Conservation (phyloP, 1,284 basidiomycete genomes). For the Rhodotorula mucilaginosa region DNA sequence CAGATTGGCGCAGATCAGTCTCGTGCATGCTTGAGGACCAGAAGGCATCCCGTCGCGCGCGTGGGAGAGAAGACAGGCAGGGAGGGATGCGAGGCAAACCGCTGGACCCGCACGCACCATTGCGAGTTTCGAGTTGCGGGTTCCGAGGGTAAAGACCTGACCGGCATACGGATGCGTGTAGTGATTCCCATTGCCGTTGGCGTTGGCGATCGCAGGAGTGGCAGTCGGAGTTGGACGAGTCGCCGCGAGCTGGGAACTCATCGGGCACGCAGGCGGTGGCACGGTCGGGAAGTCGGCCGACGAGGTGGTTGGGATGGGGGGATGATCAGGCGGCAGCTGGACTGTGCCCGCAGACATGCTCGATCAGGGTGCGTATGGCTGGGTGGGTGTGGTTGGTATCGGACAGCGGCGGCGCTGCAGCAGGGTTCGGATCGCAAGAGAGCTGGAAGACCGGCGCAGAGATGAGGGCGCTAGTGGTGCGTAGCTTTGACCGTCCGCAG, state of each 20-base stretch:
- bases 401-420: too few relatives aligned
- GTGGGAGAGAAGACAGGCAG: too few relatives aligned
- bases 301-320: constrained; percentile 27
- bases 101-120: constrained; percentile 50
- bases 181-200: not conserved
- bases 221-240: not conserved
- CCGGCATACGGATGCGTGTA: constrained; percentile 7
- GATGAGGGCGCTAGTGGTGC: too few relatives aligned
- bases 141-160: constrained; percentile 62
- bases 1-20: too few relatives aligned
- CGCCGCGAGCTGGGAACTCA: constrained; percentile 14
- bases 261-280: constrained; percentile 5
- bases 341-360: not conserved
- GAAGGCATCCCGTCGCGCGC: too few relatives aligned
- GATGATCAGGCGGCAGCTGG: constrained; percentile 25
- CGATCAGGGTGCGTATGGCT: too few relatives aligned
- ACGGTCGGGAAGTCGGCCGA: constrained; percentile 20
- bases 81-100: too few relatives aligned
- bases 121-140: constrained; percentile 79
- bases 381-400: not conserved
- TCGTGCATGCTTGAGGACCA: too few relatives aligned
- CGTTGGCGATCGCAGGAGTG: not conserved
- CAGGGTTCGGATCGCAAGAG: too few relatives aligned
- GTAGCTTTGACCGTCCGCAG: too few relatives aligned
- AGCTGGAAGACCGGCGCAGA: not conserved